phyloP scores from a whole-genome alignment of 2,329 filamentous ascomycete genomes.

The Colletotrichum salicis region DNA sequence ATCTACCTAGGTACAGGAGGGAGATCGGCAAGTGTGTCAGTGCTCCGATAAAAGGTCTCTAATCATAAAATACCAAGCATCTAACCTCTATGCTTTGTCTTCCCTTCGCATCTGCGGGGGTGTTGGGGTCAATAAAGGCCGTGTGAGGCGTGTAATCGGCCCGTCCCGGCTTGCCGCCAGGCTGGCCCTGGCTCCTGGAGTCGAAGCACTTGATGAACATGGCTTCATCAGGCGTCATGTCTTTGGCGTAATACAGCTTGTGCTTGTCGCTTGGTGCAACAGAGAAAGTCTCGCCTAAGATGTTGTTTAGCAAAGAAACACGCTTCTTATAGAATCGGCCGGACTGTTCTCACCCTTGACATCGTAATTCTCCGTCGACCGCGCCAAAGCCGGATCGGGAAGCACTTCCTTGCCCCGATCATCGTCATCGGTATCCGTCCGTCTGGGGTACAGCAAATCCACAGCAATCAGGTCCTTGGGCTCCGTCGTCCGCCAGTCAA shows the following conservation, averaged over 20 bases:
- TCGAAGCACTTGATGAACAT: slow-evolving; percentile 66
- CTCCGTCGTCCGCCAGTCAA: slow-evolving; percentile 71
- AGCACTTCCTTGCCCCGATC: slow-evolving; percentile 68
- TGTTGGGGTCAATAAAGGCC: slow-evolving; percentile 69
- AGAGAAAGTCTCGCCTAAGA: slow-evolving; percentile 67
- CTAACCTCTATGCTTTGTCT: slow-evolving; percentile 74
- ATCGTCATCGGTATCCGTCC: slow-evolving; percentile 48
- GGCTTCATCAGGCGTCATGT: slow-evolving; percentile 68
- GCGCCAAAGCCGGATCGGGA: slow-evolving; percentile 56
- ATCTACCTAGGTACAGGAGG: no score
- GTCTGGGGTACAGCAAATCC: slow-evolving; percentile 70
- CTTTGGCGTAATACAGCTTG: slow-evolving; percentile 73
- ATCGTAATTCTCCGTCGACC: slow-evolving; percentile 70
- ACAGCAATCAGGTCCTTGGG: slow-evolving; percentile 69
- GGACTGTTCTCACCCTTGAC: slow-evolving; percentile 49
- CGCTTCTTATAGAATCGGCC: background rate
- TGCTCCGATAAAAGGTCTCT: background rate
- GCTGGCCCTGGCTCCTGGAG: slow-evolving; percentile 54
- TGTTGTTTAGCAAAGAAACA: background rate
- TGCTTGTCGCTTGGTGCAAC: slow-evolving; percentile 68
- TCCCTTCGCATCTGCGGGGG: slow-evolving; percentile 73
- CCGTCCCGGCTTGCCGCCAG: slow-evolving; percentile 56
- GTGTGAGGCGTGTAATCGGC: slow-evolving; percentile 63
- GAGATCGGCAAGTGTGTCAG: background rate
- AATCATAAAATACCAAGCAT: slow-evolving; percentile 70